Evolutionary conservation across 2,329 filamentous ascomycete species (phyloP), one percentile per base, ranked within the genome.

Genomic region (Microcera coccophila): DNA sequence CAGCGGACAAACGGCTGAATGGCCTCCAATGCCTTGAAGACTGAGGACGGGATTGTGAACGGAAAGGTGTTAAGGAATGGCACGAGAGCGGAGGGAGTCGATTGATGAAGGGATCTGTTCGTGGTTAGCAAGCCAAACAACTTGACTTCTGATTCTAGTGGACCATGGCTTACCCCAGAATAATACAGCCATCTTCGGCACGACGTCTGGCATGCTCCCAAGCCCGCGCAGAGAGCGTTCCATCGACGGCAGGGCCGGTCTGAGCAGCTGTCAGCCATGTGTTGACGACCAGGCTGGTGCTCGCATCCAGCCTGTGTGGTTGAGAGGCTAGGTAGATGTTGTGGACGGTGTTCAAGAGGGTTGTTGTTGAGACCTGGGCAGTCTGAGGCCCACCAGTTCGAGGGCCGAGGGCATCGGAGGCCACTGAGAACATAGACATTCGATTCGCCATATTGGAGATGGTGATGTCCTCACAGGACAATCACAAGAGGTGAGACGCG

Each of bases 201-300:
- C 93, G 81, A 49, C 93, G 82, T 54, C 91, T 81, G 43, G 93
- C 91, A 73, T 98, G 93, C 69, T 98, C 93, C 91, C 93, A 98
- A 3, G 90, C 90, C 62, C 88, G 81, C 39, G 81, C 75, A 14
- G 87, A 87, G 38, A 98, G 69, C 17, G 85, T 79, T 32, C 79
- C 69, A 67, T 98, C 93, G 32, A 97, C 80, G 7, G 87, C 90
- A 3, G 79, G 75, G 29, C 84, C 81, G 18, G 78, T 71, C 53
- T 86, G 86, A 20, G 81, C 76, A 15, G 88, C 87, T 3, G 88
- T 95, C 40, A 93, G 77, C 90, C 90, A 96, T 44, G 90, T 96
- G 70, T 97, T 97, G 53, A 97, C 89, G 0, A 93, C 90, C 29
- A 97, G 66, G 63, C 89, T 95, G 26, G 90, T 93, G 54, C 88